phyloP scores from a whole-genome alignment of 2,329 filamentous ascomycete species.

The Chrysoporthe austroafricana region DNA sequence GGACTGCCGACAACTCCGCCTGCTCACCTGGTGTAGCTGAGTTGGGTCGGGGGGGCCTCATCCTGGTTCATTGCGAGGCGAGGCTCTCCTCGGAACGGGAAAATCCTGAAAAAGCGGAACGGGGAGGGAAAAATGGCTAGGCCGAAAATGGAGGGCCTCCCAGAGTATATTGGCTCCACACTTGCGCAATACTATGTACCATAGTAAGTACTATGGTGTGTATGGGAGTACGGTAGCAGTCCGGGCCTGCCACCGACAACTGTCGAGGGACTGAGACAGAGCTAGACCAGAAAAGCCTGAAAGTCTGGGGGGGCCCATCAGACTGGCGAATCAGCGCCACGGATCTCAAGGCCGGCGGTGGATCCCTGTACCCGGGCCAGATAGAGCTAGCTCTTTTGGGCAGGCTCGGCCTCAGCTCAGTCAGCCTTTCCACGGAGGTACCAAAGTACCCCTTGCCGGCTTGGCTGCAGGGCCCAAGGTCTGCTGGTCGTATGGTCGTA shows the following conservation, averaged over 20 bases:
- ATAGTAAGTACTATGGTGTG: neutral
- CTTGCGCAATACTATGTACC: conserved; percentile 3
- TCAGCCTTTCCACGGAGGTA: conserved; percentile 4
- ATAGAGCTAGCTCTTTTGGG: conserved; percentile 5
- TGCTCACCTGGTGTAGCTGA: neutral
- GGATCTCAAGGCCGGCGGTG: neutral
- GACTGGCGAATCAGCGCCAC: conserved; percentile 3
- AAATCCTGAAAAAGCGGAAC: conserved; percentile 15
- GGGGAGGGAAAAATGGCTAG: neutral
- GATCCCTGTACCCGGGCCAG: neutral
- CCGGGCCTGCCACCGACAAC: neutral
- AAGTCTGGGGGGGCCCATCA: conserved; percentile 7
- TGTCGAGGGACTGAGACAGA: conserved; percentile 11
- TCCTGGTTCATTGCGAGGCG: conserved; percentile 3
- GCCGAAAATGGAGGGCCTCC: conserved; percentile 5
- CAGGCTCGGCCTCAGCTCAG: conserved; percentile 11
- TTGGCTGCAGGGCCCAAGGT: neutral
- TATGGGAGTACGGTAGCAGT: neutral
- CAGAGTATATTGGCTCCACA: neutral
- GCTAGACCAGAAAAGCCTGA: conserved; percentile 14
- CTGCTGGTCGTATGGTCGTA: neutral
- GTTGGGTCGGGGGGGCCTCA: neutral
- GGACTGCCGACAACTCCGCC: neutral
- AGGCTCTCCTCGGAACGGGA: conserved; percentile 10
- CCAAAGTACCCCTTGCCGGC: neutral